A percentile compares a stretch with the other conserved stretches of the same genome.
Conservation (phyloP, 768 basidiomycete species). For the Hysterangium stoloniferum region DNA sequence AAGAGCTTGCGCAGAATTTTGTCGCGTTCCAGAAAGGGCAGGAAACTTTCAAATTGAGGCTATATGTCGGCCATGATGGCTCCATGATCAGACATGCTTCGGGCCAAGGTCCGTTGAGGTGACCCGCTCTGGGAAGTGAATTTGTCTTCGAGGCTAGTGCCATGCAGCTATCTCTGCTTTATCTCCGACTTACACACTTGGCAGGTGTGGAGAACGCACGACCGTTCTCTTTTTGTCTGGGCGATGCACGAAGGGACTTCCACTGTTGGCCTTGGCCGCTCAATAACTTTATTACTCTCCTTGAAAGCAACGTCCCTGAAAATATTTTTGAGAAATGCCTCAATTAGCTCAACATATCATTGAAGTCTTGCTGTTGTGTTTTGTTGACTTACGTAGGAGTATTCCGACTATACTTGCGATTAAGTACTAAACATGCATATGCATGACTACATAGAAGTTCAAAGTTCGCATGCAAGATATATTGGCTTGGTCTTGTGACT, state of each 20-base stretch:
- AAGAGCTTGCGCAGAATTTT: conserved; percentile 36
- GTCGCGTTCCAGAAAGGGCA: conserved; percentile 25
- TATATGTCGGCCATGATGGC: conserved; percentile 43
- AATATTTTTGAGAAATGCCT: conserved; percentile 16
- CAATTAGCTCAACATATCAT: too few species aligned
- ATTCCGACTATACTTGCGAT: too few species aligned
- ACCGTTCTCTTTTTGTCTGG: conserved; percentile 28
- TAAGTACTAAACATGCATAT: too few species aligned
- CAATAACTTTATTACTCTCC: conserved; percentile 26
- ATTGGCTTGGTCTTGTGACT: too few species aligned
- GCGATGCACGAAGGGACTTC: conserved; percentile 38
- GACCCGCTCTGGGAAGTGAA: conserved; percentile 32
- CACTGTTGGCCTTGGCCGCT: conserved; percentile 25
- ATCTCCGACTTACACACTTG: not conserved
- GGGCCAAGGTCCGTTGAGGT: conserved; percentile 21
- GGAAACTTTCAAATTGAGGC: conserved; percentile 29
- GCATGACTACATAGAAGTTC: too few species aligned
- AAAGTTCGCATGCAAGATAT: too few species aligned
- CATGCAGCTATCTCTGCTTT: not conserved
- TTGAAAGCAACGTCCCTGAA: conserved; percentile 29
- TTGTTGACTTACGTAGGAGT: too few species aligned
- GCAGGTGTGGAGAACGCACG: conserved; percentile 34
- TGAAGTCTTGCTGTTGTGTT: too few species aligned
- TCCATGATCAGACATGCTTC: conserved; percentile 36
- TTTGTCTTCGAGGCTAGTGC: conserved; percentile 13